Conservation (phyloP, 2,329 filamentous ascomycete species). For the Pseudohalonectria lignicola region DNA sequence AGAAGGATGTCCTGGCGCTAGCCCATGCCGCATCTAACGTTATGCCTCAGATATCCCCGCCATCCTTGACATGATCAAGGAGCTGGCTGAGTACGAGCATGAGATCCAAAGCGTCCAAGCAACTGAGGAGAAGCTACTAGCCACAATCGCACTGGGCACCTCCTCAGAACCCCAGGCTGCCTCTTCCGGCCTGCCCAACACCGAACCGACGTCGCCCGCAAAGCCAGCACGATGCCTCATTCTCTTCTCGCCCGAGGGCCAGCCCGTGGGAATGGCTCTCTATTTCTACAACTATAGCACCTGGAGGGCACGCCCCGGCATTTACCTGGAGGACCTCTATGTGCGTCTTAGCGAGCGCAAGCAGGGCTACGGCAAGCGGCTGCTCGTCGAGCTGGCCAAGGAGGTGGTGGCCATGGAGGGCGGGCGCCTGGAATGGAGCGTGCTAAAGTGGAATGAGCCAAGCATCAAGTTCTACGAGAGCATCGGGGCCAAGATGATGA, state of each 20-base stretch:
- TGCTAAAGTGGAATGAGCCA: conserved; percentile 87
- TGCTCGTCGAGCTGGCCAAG: conserved; percentile 68
- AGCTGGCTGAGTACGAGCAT: conserved; percentile 81
- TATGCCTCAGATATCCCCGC: conserved; percentile 55
- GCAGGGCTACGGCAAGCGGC: conserved; percentile 65
- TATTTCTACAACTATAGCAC: conserved; percentile 97
- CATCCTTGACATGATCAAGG: conserved; percentile 75
- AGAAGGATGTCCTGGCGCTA: no score
- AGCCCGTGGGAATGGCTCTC: conserved; percentile 64
- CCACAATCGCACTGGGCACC: conserved; percentile 69
- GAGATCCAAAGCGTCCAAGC: conserved; percentile 65
- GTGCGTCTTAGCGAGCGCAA: conserved; percentile 61
- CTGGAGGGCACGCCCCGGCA: conserved; percentile 76
- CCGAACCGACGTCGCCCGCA: conserved; percentile 41
- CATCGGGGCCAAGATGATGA: conserved; percentile 55
- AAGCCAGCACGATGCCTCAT: conserved; percentile 69
- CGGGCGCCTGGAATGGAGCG: conserved; percentile 76
- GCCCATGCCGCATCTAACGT: neutral
- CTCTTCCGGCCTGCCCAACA: conserved; percentile 22
- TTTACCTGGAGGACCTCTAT: conserved; percentile 92
- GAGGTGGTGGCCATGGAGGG: conserved; percentile 66
- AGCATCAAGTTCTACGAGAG: conserved; percentile 78
- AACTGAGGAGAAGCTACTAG: conserved; percentile 59
- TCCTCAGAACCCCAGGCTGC: conserved; percentile 21
- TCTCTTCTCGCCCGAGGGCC: conserved; percentile 37